Conservation (phyloP, 345 rosid species). For the Boechera stricta region DNA sequence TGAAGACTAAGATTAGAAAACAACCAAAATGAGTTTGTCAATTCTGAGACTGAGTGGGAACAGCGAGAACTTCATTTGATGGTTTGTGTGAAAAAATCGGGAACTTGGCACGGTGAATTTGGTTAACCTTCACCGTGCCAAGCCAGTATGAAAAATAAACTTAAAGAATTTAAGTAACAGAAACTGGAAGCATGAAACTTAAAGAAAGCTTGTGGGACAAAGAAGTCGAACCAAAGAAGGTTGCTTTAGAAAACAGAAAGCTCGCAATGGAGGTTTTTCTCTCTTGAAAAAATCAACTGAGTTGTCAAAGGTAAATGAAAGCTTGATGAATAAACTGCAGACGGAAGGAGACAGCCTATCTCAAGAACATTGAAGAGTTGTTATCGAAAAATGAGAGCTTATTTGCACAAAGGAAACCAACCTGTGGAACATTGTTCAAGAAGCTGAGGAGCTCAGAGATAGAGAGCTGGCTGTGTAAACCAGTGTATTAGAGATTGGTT, state of each 20-base stretch:
- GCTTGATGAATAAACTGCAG: background rate
- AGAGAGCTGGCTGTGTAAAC: slow-evolving; percentile 13
- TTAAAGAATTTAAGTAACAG: slow-evolving; percentile 60
- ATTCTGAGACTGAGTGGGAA: slow-evolving; percentile 69
- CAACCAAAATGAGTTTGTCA: slow-evolving; percentile 54
- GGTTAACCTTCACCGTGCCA: slow-evolving; percentile 47
- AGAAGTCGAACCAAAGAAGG: slow-evolving; percentile 67
- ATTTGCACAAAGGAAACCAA: slow-evolving; percentile 72
- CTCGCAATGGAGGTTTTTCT: slow-evolving; percentile 58
- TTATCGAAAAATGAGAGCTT: slow-evolving; percentile 46
- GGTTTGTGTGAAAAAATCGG: slow-evolving; percentile 52
- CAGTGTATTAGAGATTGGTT: slow-evolving; percentile 18
- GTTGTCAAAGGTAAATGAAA: slow-evolving; percentile 49
- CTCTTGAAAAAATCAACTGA: slow-evolving; percentile 61
- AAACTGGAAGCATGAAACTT: slow-evolving; percentile 62
- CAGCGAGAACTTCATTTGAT: slow-evolving; percentile 61
- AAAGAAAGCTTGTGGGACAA: slow-evolving; percentile 68
- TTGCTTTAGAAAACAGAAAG: slow-evolving; percentile 65
- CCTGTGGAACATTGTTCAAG: slow-evolving; percentile 57
- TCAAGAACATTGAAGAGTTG: slow-evolving; percentile 34
- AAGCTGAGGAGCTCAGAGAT: slow-evolving; percentile 31
- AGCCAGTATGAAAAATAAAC: slow-evolving; percentile 55
- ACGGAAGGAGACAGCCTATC: background rate
- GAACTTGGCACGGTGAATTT: slow-evolving; percentile 61
- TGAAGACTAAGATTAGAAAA: slow-evolving; percentile 43